A percentile compares a stretch with the other conserved stretches of the same genome.
Conservation (phyloP, 306 rosid species). For the Mimosa pudica region DNA sequence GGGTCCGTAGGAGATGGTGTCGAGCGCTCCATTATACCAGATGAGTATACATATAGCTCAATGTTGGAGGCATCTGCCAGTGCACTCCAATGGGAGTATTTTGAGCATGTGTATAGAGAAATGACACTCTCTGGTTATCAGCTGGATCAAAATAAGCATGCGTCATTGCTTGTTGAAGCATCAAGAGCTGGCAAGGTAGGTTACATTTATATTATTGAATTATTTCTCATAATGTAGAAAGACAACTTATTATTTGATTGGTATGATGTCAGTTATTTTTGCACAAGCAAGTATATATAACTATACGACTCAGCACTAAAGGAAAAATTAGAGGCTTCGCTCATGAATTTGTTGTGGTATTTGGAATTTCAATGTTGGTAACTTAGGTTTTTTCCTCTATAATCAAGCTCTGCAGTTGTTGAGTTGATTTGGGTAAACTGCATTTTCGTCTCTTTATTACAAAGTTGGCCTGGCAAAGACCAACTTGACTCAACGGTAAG, state of each 20-base stretch:
- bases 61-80: slow-evolving; percentile 82
- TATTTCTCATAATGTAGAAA: slow-evolving; percentile 7
- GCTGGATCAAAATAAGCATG: slow-evolving; percentile 69
- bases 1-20: slow-evolving; percentile 31
- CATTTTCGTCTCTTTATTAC: background rate
- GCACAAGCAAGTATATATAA: slow-evolving; percentile 9
- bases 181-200: slow-evolving; percentile 90
- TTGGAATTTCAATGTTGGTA: too few species aligned
- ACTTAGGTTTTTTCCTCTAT: too few species aligned
- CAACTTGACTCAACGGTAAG: too few species aligned
- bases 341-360: slow-evolving; percentile 17
- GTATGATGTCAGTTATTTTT: slow-evolving; percentile 17
- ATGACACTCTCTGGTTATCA: slow-evolving; percentile 73
- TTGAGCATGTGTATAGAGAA: slow-evolving; percentile 85
- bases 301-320: background rate
- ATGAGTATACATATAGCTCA: slow-evolving; percentile 64
- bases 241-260: background rate
- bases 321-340: slow-evolving; percentile 12
- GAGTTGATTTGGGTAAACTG: slow-evolving; percentile 15
- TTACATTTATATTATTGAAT: slow-evolving; percentile 1
- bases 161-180: slow-evolving; percentile 64
- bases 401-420: background rate
- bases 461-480: slow-evolving; percentile 12
- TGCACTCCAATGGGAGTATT: slow-evolving; percentile 94
- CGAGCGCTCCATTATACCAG: slow-evolving; percentile 49